Base-by-base conservation (phyloP, 2,329 filamentous ascomycete genomes). In the Capronia americana region DNA sequence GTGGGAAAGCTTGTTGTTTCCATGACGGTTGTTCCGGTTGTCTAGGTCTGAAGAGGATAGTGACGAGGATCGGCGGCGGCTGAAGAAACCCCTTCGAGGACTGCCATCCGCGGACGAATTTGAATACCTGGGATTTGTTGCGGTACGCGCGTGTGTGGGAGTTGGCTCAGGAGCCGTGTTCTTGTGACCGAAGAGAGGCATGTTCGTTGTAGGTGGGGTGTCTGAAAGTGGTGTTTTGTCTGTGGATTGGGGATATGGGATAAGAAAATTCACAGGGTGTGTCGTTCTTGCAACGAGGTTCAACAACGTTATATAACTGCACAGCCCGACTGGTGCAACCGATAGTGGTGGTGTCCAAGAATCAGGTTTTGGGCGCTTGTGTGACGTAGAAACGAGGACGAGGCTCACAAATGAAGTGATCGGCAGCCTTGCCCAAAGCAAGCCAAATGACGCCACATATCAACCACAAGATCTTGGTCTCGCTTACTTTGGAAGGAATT, bases 11-110 rank as follows among this genome's bases (percentile, higher is more conserved):
- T 57, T 64, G 51, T 57, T 68, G 48, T 38, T 38, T 26, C 63
- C 63, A 32, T 34, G 26, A 17, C 32, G 53, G 44, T 32, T 28
- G n/a, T 57, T 57, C 61, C 61, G 76, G 24, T 73, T 74, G 23
- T 73, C 71, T 4, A 73, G 69, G 14, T 72, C 70, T 34, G 74
- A 73, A 32, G 70, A 74, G 32, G 67, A 61, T 46, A 73, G 73
- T 32, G 70, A 74, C 30, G 67, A 61, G 32, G 72, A 69, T 8
- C 70, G 67, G 53, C 60, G 54, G 20, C 64, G 65, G 54, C 51
- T 56, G 63, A 67, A 67, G 48, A 70, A 62, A 7, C 65, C 63
- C 50, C 59, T 51, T 14, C 61, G 64, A n/a, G 57, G 41, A 44
- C 63, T 65, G 11, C 55, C 54, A 7, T 63, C 63, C 4, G 51